These are phyloP conservation scores for Myrica gale DNA, from an alignment of 306 rosid species.

Conservation along the genomic window DNA sequence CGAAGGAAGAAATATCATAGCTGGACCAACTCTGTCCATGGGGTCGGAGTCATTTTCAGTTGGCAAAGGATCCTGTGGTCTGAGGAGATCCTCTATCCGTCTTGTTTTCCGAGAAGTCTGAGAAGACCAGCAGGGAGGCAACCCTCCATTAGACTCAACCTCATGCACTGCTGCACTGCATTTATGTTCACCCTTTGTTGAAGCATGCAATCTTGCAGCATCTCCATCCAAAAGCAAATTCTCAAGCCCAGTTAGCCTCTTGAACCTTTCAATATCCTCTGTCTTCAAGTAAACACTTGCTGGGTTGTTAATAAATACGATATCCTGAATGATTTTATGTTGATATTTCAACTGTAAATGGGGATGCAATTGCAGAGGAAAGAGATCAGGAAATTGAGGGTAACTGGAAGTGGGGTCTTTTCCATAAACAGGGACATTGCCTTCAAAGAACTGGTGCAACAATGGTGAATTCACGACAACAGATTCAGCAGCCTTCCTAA, in stretches of 20 bases:
- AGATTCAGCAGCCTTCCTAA: constrained; percentile 52
- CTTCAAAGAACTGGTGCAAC: constrained; percentile 45
- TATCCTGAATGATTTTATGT: constrained; percentile 31
- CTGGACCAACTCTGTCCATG: constrained; percentile 41
- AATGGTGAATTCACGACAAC: constrained; percentile 26
- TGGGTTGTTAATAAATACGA: constrained; percentile 45
- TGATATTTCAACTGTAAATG: constrained; percentile 30
- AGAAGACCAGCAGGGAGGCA: constrained; percentile 19
- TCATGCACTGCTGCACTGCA: constrained; percentile 5
- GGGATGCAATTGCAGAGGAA: constrained; percentile 46
- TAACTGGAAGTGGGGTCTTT: constrained; percentile 33
- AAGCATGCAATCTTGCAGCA: constrained; percentile 33
- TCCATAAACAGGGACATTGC: constrained; percentile 29
- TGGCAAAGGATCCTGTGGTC: constrained; percentile 27
- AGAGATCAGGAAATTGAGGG: constrained; percentile 59
- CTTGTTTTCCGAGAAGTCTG: constrained; percentile 18
- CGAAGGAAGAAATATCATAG: constrained; percentile 60
- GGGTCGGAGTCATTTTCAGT: constrained; percentile 34
- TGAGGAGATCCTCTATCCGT: constrained; percentile 27
- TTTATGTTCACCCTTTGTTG: constrained; percentile 10
- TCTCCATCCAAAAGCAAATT: constrained; percentile 49
- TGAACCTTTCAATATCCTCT: constrained; percentile 64
- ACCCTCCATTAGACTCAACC: constrained; percentile 25
- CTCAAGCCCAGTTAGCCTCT: constrained; percentile 59
- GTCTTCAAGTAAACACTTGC: constrained; percentile 28